These are phyloP conservation scores for Xanthoceras sorbifolium DNA, from an alignment of 345 rosid species.

Conservation along the genomic window DNA sequence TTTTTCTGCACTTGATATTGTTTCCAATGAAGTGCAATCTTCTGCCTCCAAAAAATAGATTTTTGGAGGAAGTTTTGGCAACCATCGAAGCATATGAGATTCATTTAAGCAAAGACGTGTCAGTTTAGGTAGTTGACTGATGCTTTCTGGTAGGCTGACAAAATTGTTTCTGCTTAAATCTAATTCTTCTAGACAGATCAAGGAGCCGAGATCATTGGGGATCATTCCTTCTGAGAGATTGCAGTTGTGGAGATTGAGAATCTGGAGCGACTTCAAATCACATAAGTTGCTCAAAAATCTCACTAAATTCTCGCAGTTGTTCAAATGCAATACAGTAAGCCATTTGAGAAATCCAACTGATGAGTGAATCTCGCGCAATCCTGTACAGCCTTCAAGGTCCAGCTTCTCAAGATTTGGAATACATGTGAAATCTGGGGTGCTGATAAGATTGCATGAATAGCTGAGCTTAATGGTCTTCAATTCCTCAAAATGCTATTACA, in stretches of 20 bases:
- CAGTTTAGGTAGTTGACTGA: conserved; percentile 11
- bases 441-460: not conserved
- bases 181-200: not conserved
- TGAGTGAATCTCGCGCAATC: not conserved
- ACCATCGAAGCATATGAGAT: not conserved
- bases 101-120: not conserved
- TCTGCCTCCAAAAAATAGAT: not conserved
- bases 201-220: not conserved
- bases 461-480: not conserved
- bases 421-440: not conserved
- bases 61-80: conserved; percentile 20
- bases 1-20: not conserved
- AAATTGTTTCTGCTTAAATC: not conserved
- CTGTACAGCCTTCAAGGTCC: not conserved
- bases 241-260: not conserved
- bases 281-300: no score
- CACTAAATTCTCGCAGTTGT: not conserved
- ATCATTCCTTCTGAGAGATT: not conserved
- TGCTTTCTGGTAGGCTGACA: no score
- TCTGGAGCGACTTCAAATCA: not conserved
- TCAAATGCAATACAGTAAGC: not conserved
- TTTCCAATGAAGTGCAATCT: conserved; percentile 13
- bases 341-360: not conserved
- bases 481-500: not conserved
- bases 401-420: not conserved